Base-by-base conservation (phyloP, 2,329 filamentous ascomycete species). In the Colletotrichum phormii region DNA sequence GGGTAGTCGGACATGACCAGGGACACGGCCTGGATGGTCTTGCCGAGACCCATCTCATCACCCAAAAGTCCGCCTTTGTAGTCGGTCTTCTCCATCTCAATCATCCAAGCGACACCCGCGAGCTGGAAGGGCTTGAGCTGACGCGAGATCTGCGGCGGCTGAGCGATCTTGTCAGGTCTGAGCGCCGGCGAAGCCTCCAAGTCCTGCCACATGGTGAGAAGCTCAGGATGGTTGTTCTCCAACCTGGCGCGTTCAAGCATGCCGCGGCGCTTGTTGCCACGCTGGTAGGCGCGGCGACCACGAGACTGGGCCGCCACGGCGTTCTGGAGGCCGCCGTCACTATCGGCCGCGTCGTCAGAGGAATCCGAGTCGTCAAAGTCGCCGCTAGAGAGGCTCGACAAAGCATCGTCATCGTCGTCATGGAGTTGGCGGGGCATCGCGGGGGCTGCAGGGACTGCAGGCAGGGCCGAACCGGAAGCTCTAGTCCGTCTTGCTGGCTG, bases 11-110 rank as follows among this genome's bases (percentile, higher is more conserved):
- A 98, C 97, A 98, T 98, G 82, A 99, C 95, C 57, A 99, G 89
- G 3, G 96, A 98, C 22, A 99, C 97, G 2, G 97, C 96, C 82
- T 99, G 97, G 63, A 99, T 98, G 0, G 97, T 99, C 85, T 99
- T 99, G 62, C 97, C 97, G 84, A 99, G 94, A 7, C 97, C 97
- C 97, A 99, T 99, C 83, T 99, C 97, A 77, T 99, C 97, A 72
- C 97, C 97, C 2, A 99, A 89, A 2, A 99, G 87, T 15, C 97
- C 97, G 22, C 97, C 97, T 79, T 92, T 94, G 89, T 95, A 98
- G 51, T 93, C 84, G 0, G 91, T 93, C 82, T 94, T 86, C 81
- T 99, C 97, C 88, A 98, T 97, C 67, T 89, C 92, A 73, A 89
- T 91, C 95, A 99, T 97, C 97, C 97, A 99, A 63, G 95, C 92